Conservation (phyloP, 2,329 filamentous ascomycete genomes). For the Xylariaceae sp. region DNA sequence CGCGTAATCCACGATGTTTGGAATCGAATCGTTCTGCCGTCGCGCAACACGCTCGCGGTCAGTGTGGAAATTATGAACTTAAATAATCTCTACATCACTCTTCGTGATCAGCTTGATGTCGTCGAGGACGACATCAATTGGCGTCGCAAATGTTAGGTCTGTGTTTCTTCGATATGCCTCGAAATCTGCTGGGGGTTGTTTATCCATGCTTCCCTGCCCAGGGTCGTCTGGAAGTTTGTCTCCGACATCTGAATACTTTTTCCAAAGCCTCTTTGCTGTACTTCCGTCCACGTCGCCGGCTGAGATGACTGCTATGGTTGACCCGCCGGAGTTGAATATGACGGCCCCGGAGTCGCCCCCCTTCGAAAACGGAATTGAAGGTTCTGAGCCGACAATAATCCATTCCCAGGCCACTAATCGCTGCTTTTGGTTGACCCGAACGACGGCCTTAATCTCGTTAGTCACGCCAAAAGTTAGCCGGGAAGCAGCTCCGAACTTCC, state of each 20-base stretch:
- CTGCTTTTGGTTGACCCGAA: background rate
- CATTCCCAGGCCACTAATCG: background rate
- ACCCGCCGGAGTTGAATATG: background rate
- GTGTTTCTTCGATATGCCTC: background rate
- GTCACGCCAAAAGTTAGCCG: background rate
- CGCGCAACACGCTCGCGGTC: too few relatives aligned
- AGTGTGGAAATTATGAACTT: background rate
- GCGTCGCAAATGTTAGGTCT: background rate
- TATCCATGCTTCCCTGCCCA: background rate
- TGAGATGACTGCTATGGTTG: background rate
- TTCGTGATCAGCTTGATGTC: background rate
- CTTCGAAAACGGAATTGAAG: background rate
- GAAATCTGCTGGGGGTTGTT: background rate
- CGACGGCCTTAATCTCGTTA: background rate
- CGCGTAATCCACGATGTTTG: too few relatives aligned
- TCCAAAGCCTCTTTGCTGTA: background rate
- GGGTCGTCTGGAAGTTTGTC: background rate
- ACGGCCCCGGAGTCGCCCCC: background rate
- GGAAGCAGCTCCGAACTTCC: background rate
- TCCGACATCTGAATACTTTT: background rate
- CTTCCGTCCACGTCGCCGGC: background rate
- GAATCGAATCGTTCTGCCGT: too few relatives aligned
- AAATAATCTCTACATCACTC: background rate
- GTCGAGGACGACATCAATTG: background rate
- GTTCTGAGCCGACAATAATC: background rate